Percentiles rank a stretch among this genome's conserved stretches.
Conservation (phyloP, 148 eudicot species). For the Rhododendron ferrugineum region DNA sequence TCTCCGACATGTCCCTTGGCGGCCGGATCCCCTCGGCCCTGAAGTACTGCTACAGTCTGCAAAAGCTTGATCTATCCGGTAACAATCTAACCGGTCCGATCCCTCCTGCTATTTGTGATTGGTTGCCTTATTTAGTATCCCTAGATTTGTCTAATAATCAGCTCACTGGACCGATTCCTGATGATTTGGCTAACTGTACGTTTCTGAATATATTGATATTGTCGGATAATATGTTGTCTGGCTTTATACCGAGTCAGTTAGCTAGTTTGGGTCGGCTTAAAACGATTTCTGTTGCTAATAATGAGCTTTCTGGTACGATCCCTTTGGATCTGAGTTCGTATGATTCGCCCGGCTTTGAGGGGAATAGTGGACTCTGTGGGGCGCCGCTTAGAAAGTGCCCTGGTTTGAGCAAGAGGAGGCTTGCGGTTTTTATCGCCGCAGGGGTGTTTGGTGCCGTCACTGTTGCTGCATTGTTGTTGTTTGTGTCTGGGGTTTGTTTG, state of each 20-base stretch:
- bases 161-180: constrained; percentile 52
- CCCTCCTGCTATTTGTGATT: constrained; percentile 52
- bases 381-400: constrained; percentile 51
- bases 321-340: constrained; percentile 28
- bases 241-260: constrained; percentile 49
- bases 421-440: constrained; percentile 56
- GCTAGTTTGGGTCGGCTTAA: constrained; percentile 54
- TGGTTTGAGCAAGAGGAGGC: constrained; percentile 45
- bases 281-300: constrained; percentile 41
- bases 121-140: constrained; percentile 67
- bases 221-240: constrained; percentile 45
- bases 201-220: constrained; percentile 50
- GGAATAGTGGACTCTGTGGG: constrained; percentile 69
- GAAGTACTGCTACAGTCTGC: constrained; percentile 46
- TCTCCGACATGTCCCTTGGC: constrained; percentile 31
- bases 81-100: constrained; percentile 53
- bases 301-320: constrained; percentile 50
- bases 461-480: constrained; percentile 31
- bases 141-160: constrained; percentile 61
- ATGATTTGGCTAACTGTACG: constrained; percentile 47
- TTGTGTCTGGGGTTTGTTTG: constrained; percentile 73
- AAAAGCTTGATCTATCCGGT: constrained; percentile 49
- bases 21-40: constrained; percentile 46
- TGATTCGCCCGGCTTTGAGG: constrained; percentile 31
- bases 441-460: constrained; percentile 56